Evolutionary conservation across 306 rosid genomes (phyloP), one percentile per base, ranked within the genome.

Genomic region (Senna siamea): DNA sequence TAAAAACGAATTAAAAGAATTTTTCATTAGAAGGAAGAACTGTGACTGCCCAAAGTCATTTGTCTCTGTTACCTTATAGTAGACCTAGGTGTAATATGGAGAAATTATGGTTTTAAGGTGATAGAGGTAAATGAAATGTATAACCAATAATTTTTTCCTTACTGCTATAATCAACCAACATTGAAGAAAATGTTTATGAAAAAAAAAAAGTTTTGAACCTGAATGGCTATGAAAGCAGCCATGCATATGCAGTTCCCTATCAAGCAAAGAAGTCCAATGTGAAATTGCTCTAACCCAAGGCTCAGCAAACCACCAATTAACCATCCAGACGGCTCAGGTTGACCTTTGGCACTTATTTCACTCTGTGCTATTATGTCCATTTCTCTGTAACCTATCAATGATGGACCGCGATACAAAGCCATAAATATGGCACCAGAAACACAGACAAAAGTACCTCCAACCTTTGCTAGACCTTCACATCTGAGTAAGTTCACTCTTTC

Each of bases 171-270:
- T 63, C 46, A 56, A 28, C 35, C 19, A 35, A 19, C 11, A 54
- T 28, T 9, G 37, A 70, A 73, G 54, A 11, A 43, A 7, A 66
- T 51, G 72, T 56, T 65, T 48, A 75, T 37, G 62, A 32, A 57
- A 35, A 47, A 64, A 58, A 72, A 44, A 66, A 23, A 53, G 43
- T 47, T 35, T 70, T 30, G 66, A 76, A 93, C 98, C 92, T 93
- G 98, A 80, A 91, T 84, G 75, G 96, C 91, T 66, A 93, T 72
- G 83, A 77, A 91, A 38, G 91, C 87, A 77, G 97, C 98, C 98
- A 93, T 91, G 87, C 98, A 93, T 71, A 93, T 85, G 78, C 97
- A 91, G 80, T 91, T 93, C 67, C 96, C 98, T 61, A 93, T 81
- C 83, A 93, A 85, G 87, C 96, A 93, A 50, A 93, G 40, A 40